These are phyloP conservation scores for Tylopilus cervinicoccineus DNA, from an alignment of 768 basidiomycete species.

Conservation along the genomic window DNA sequence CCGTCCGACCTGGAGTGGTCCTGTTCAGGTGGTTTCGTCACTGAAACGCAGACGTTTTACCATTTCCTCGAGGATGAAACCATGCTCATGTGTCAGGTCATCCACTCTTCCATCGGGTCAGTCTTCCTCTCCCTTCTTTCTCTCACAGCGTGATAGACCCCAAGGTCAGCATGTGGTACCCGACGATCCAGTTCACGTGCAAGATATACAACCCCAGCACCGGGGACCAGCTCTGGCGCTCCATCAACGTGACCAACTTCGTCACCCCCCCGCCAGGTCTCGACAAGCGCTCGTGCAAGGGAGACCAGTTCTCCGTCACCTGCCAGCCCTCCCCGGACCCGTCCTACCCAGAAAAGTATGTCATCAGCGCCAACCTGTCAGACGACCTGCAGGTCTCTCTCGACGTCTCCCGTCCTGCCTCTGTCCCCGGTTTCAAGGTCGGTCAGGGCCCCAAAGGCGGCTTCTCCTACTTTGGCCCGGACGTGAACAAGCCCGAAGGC, in stretches of 20 bases:
- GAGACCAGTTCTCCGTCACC: constrained; percentile 79
- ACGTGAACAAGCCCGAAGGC: constrained; percentile 66
- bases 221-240: constrained; percentile 77
- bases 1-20: constrained; percentile 78
- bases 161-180: constrained; percentile 76
- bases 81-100: constrained; percentile 76
- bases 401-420: constrained; percentile 62
- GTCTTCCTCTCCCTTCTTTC: constrained; percentile 29
- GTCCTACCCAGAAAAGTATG: constrained; percentile 73
- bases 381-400: constrained; percentile 79
- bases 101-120: constrained; percentile 87
- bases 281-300: constrained; percentile 84
- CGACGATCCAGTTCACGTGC: constrained; percentile 91
- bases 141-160: constrained; percentile 8
- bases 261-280: constrained; percentile 66
- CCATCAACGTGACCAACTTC: constrained; percentile 80
- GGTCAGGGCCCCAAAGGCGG: constrained; percentile 88
- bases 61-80: constrained; percentile 75
- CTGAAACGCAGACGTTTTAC: constrained; percentile 92
- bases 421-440: constrained; percentile 85
- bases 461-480: constrained; percentile 79
- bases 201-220: constrained; percentile 81
- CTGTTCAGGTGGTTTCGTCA: constrained; percentile 77
- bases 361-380: constrained; percentile 73
- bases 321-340: constrained; percentile 50